Conservation (phyloP, 2,329 filamentous ascomycete genomes). For the Zymoseptoria crescenta region DNA sequence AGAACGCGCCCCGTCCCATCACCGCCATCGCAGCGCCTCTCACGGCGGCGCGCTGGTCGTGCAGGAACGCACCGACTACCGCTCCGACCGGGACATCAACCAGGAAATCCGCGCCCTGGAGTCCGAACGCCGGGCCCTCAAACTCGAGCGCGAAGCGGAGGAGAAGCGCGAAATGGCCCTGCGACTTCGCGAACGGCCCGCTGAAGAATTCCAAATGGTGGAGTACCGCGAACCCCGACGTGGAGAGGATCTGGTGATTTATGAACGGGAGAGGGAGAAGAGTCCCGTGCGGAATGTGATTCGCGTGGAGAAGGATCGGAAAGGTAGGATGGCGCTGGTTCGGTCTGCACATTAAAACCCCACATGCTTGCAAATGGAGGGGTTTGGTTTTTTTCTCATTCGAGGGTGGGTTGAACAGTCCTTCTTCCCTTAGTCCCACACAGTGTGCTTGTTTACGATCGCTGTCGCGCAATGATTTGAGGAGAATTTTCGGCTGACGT, state of each 20-base stretch:
- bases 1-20: conserved; percentile 19
- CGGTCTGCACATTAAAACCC: conserved; percentile 56
- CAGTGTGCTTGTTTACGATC: background rate
- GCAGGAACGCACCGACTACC: conserved; percentile 33
- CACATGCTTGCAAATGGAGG: background rate
- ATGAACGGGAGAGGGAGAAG: conserved; percentile 36
- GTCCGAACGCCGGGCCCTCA: conserved; percentile 45
- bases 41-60: conserved; percentile 36
- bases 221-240: conserved; percentile 43
- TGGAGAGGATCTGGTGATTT: conserved; percentile 53
- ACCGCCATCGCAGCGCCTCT: conserved; percentile 10
- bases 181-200: conserved; percentile 41
- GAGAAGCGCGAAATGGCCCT: conserved; percentile 32
- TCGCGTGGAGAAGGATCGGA: conserved; percentile 79
- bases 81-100: conserved; percentile 56
- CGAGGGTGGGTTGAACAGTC: background rate
- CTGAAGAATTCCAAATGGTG: conserved; percentile 36
- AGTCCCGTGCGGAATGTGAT: conserved; percentile 47
- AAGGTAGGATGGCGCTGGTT: conserved; percentile 90
- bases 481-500: conserved; percentile 9
- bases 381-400: background rate
- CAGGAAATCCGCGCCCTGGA: conserved; percentile 68
- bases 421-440: background rate
- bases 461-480: conserved; percentile 3
- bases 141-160: conserved; percentile 49